phyloP scores from a whole-genome alignment of 306 rosid genomes.

The Cicer judaicum region DNA sequence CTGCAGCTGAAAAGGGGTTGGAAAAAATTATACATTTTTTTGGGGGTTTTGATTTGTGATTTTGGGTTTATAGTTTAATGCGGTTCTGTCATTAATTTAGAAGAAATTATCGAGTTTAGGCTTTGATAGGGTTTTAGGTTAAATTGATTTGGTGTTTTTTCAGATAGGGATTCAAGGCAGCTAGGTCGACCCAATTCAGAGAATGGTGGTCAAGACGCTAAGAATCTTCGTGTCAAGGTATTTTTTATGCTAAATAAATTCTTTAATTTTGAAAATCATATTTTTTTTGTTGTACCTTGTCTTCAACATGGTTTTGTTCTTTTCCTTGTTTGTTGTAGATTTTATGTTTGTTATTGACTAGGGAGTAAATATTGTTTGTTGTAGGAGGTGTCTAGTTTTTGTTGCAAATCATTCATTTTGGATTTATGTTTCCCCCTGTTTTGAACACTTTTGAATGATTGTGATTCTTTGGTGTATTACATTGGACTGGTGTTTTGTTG shows the following conservation, averaged over 20 bases:
- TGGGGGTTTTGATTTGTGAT: slow-evolving; percentile 38
- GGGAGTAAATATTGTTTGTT: neutral
- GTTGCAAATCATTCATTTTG: slow-evolving; percentile 21
- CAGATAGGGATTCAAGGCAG: slow-evolving; percentile 74
- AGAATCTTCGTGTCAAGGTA: slow-evolving; percentile 94
- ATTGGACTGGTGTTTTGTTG: slow-evolving; percentile 1
- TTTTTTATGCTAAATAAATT: slow-evolving; percentile 27
- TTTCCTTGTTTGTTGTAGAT: neutral
- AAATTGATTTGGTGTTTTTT: slow-evolving; percentile 47
- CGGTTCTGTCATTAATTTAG: slow-evolving; percentile 33
- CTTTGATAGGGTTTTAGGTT: slow-evolving; percentile 46
- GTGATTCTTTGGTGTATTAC: slow-evolving; percentile 13
- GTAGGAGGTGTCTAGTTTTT: slow-evolving; percentile 13
- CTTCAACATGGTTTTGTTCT: neutral
- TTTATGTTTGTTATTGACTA: neutral
- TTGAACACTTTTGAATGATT: slow-evolving; percentile 8
- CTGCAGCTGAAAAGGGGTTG: slow-evolving; percentile 37
- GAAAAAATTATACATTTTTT: neutral
- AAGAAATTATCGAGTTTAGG: slow-evolving; percentile 7
- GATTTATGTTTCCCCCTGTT: slow-evolving; percentile 23
- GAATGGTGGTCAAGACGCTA: slow-evolving; percentile 73
- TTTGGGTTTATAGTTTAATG: slow-evolving; percentile 38
- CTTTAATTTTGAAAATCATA: neutral
- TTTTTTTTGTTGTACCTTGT: neutral
- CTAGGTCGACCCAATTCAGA: slow-evolving; percentile 66